Percentiles rank a stretch among this genome's conserved stretches.
Conservation (phyloP, 306 rosid species). For the Vigna trinervia region DNA sequence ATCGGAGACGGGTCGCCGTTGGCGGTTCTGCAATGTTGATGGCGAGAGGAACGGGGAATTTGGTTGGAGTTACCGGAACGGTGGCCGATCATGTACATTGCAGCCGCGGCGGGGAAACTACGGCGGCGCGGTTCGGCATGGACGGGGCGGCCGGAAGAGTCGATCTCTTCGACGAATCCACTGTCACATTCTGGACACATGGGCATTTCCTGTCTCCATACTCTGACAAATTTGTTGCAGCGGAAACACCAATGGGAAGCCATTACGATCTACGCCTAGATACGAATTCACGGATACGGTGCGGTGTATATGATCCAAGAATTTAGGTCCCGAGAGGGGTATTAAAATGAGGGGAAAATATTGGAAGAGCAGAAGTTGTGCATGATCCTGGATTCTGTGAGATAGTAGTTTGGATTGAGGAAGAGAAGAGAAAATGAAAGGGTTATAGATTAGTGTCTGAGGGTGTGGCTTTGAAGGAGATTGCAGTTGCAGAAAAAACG, state of each 20-base stretch:
- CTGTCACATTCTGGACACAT: conserved; percentile 71
- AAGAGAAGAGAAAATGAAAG: conserved; percentile 27
- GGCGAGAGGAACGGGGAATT: conserved; percentile 34
- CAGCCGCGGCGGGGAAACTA: conserved; percentile 50
- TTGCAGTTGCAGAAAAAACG: conserved; percentile 49
- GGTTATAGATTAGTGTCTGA: conserved; percentile 1
- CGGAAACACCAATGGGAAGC: conserved; percentile 80
- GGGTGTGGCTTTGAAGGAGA: conserved; percentile 16
- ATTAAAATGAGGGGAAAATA: neutral
- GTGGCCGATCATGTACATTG: conserved; percentile 64
- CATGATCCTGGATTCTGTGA: conserved; percentile 8
- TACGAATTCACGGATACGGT: neutral
- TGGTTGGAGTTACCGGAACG: conserved; percentile 30
- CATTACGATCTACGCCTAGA: conserved; percentile 22
- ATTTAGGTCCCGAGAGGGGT: neutral
- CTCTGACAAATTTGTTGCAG: conserved; percentile 63
- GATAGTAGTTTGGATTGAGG: neutral
- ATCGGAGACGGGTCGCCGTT: conserved; percentile 39
- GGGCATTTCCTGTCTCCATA: conserved; percentile 46
- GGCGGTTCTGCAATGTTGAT: conserved; percentile 27
- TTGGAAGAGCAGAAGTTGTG: neutral
- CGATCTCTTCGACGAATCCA: conserved; percentile 70
- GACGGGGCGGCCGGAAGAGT: conserved; percentile 1
- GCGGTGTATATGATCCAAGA: neutral
- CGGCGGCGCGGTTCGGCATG: conserved; percentile 41